Base-by-base conservation (phyloP, 805 yeast genomes). In the Pichia rugopelliculosa region DNA sequence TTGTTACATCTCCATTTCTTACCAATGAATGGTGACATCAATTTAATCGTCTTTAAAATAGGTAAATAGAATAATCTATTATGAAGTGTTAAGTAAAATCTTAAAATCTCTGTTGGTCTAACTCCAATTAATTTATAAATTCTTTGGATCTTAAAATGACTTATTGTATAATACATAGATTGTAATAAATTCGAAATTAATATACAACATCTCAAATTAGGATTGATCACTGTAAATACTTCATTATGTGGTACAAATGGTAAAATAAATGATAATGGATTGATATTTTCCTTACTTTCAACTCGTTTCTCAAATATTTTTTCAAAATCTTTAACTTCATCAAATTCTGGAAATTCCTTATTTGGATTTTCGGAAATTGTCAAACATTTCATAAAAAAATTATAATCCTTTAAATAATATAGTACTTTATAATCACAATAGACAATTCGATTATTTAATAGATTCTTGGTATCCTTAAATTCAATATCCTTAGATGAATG, bases 1-100 rank as follows among this genome's bases (percentile, higher is more conserved):
- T 91, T 93, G 53, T 81, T 78, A 13, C 89, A 77, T 56, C 89
- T 82, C 99, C 99, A 91, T 64, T 90, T 89, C 50, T 93, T 80
- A 18, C 96, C 96, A 58, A 87, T 90, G 66, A 84, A 87, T 0
- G 97, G 96, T 1, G 89, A 81, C 44, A 89, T 74, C 52, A 85
- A 81, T 61, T 87, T 89, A 50, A 90, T 70, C 1, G 86, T 75
- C 58, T 81, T 82, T 56, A 90, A 68, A 4, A 86, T 79, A 1
- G 95, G 90, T 43, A 70, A 70, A 66, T 85, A 82, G 22, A 88
- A 63, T 10, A 74, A 74, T 22, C 69, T 60, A 57, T 86, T 87
- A 59, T 80, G 82, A 39, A 88, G 72, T 4, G 76, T 68, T 6
- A 86, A 64, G 33, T 76, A 64, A 56, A 77, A 73, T 54, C 84